These are phyloP conservation scores for Conticribra guillardii DNA, from an alignment of 108 stramenopile genomes.

Conservation along the genomic window DNA sequence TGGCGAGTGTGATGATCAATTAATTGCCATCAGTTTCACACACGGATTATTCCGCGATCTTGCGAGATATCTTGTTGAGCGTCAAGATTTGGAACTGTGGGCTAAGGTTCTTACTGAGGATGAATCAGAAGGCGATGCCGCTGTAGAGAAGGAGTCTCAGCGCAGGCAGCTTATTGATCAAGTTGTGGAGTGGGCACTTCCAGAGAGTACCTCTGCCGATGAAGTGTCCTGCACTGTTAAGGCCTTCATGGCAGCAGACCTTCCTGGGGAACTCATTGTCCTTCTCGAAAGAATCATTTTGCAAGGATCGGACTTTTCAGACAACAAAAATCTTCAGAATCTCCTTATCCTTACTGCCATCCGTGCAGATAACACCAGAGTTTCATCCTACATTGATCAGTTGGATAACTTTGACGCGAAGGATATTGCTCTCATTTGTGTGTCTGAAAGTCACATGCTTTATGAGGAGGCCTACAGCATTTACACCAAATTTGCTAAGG, in stretches of 20 bases:
- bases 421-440: slow-evolving; percentile 98
- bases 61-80: slow-evolving; percentile 98
- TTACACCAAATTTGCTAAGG: slow-evolving; percentile 98
- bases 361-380: slow-evolving; percentile 92
- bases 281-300: slow-evolving; percentile 99
- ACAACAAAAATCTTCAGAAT: slow-evolving; percentile 99
- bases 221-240: slow-evolving; percentile 99
- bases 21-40: slow-evolving; percentile 94
- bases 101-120: slow-evolving; percentile 91
- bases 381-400: slow-evolving; percentile 99
- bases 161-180: slow-evolving; percentile 98
- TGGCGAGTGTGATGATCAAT: slow-evolving; percentile 98
- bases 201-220: slow-evolving; percentile 97
- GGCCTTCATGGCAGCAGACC: slow-evolving; percentile 99
- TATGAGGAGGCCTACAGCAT: slow-evolving; percentile 99
- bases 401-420: slow-evolving; percentile 99
- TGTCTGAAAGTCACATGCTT: slow-evolving; percentile 98
- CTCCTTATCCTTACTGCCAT: slow-evolving; percentile 99
- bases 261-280: slow-evolving; percentile 98
- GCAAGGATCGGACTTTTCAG: slow-evolving; percentile 98
- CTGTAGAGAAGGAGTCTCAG: slow-evolving; percentile 66
- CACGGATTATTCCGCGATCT: slow-evolving; percentile 99
- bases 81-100: slow-evolving; percentile 98
- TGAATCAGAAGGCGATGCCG: slow-evolving; percentile 65
- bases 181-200: slow-evolving; percentile 99